A percentile compares a stretch with the other conserved stretches of the same genome.
Conservation (phyloP, 441 rosid genomes). For the Mallotus japonicus region DNA sequence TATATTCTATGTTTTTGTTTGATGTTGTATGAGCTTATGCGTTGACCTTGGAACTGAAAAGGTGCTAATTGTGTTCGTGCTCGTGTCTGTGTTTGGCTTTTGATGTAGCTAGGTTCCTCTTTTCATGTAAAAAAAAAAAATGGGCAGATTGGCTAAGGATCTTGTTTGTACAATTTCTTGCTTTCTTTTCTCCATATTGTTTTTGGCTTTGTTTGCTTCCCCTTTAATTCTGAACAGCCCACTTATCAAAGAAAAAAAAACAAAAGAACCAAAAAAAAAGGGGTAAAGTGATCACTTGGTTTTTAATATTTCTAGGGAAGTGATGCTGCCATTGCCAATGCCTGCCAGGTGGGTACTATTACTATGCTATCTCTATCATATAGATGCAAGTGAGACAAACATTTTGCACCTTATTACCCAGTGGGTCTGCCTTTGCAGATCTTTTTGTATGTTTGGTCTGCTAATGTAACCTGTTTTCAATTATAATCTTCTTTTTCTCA, state of each 20-base stretch:
- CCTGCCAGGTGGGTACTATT: not conserved
- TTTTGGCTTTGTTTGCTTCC: not conserved
- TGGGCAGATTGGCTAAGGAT: not conserved
- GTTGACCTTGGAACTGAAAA: constrained; percentile 22
- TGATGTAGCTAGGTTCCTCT: not conserved
- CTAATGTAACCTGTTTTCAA: not conserved
- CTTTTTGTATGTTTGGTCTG: not conserved
- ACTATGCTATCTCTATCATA: no score
- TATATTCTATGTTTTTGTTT: not conserved
- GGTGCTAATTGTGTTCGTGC: not conserved
- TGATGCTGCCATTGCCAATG: not conserved
- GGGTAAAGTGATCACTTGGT: not conserved
- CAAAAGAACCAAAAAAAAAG: no score
- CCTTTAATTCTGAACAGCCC: not conserved
- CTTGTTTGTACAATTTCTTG: not conserved
- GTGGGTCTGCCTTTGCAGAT: not conserved
- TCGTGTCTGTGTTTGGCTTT: not conserved
- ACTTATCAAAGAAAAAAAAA: not conserved
- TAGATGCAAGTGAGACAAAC: not conserved
- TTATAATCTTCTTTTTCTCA: not conserved
- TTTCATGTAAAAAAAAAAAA: not conserved
- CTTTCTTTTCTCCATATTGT: no score
- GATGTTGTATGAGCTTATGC: not conserved
- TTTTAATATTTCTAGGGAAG: not conserved
- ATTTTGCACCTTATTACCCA: constrained; percentile 2